Conservation (phyloP, 768 basidiomycete genomes). For the Psilocybe azurescens region DNA sequence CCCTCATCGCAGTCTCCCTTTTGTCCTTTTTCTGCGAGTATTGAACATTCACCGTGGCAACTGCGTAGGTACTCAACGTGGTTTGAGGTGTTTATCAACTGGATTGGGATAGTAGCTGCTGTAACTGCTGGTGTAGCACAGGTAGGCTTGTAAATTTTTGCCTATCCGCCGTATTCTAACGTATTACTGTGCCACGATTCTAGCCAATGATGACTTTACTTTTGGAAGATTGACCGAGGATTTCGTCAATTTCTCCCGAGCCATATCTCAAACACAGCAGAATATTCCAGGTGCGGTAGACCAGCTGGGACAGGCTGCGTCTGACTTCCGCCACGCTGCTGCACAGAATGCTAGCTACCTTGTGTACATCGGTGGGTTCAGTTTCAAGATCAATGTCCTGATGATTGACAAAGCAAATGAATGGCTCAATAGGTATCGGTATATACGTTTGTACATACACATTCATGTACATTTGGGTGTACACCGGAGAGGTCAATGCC, state of each 20-base stretch:
- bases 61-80: slow-evolving; percentile 28
- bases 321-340: slow-evolving; percentile 58
- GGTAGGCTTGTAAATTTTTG: slow-evolving; percentile 46
- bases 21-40: too few relatives aligned
- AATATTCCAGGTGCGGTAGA: slow-evolving; percentile 35
- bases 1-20: too few relatives aligned
- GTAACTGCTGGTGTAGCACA: slow-evolving; percentile 76
- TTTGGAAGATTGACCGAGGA: slow-evolving; percentile 78
- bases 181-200: neutral
- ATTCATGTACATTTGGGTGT: slow-evolving; percentile 77
- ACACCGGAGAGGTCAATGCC: slow-evolving; percentile 81
- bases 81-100: slow-evolving; percentile 35
- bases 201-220: slow-evolving; percentile 83
- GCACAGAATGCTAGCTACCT: slow-evolving; percentile 67
- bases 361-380: slow-evolving; percentile 62
- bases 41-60: too few relatives aligned
- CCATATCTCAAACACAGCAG: slow-evolving; percentile 26
- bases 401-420: too few relatives aligned
- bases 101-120: slow-evolving; percentile 75
- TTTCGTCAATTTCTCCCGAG: slow-evolving; percentile 64
- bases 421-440: slow-evolving; percentile 56
- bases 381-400: too few relatives aligned
- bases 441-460: slow-evolving; percentile 76
- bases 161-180: neutral
- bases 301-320: slow-evolving; percentile 35